Base-by-base conservation (phyloP, 306 rosid genomes). In the Malus sylvestris region DNA sequence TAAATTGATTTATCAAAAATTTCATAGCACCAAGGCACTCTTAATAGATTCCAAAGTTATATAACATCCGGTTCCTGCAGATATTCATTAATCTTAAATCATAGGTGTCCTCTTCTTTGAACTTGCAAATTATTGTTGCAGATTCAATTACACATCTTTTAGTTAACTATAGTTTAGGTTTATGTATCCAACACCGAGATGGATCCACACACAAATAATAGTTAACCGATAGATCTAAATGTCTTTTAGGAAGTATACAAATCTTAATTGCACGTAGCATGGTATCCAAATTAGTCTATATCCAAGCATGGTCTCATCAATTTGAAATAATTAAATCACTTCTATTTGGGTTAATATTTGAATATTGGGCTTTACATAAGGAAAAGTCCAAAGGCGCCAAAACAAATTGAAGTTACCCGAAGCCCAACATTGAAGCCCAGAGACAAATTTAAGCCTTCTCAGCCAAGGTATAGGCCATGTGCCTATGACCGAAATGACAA, bases 241-340 rank as follows among this genome's bases (percentile, higher is more conserved):
- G 53, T 52, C 46, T 30, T 29, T 33, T 68, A 23, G 22, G 72
- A 44, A 70, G 42, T 29, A 15, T 27, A 46, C 23, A 70, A 27
- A 70, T 16, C 44, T 29, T 55, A 53, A 32, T 71, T 52, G 46
- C 75, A 52, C 14, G n/a, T 52, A 71, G 52, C 63, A 52, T 32
- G 30, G 38, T 20, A 30, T 30, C 60, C 8, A 46, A 27, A 52
- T 15, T 22, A 44, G 27, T 69, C 22, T 49, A 14, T 49, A 49
- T 49, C 8, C 55, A 4, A 49, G 55, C 55, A 49, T 49, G 55
- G 55, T 15, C 55, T 14, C 55, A 49, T 49, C 55, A 5, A 6
- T 49, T 49, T 14, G 55, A 49, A 49, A 15, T 16, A 15, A 15
- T 15, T 49, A 49, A 49, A 49, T 49, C 18, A 49, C 55, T 49